phyloP scores from a whole-genome alignment of 371 early-diverging fungal species.

The Circinella umbellata region DNA sequence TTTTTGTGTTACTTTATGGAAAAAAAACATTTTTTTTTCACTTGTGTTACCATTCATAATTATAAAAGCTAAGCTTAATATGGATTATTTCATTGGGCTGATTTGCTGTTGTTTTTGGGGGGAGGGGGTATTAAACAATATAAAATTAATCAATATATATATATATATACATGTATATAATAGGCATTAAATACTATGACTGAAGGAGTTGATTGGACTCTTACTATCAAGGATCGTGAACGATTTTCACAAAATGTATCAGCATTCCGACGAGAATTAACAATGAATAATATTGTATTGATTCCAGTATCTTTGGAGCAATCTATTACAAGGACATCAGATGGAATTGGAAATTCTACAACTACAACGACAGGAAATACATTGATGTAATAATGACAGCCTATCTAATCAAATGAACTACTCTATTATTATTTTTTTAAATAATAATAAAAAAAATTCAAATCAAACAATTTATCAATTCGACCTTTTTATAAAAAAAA shows the following conservation, averaged over 20 bases:
- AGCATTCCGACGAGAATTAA: slow-evolving; percentile 68
- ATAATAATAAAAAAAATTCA: no score
- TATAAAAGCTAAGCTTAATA: background rate
- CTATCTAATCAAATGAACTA: no score
- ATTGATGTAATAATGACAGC: no score
- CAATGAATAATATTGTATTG: slow-evolving; percentile 55
- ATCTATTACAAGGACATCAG: slow-evolving; percentile 1
- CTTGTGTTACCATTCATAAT: no score
- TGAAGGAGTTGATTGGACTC: slow-evolving; percentile 70
- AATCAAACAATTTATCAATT: no score
- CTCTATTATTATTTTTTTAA: no score
- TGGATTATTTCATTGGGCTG: background rate
- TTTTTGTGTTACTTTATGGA: no score
- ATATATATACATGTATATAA: background rate
- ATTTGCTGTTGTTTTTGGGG: background rate
- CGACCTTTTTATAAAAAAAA: no score
- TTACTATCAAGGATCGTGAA: slow-evolving; percentile 74
- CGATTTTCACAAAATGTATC: slow-evolving; percentile 80
- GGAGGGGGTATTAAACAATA: no score
- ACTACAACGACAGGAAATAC: no score
- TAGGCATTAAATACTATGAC: slow-evolving; percentile 63
- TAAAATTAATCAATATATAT: no score
- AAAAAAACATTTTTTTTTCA: background rate
- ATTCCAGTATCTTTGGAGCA: slow-evolving; percentile 30
- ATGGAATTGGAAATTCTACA: background rate